Conservation (phyloP, 106 monocot species). For the Dendrobium chrysotoxum region DNA sequence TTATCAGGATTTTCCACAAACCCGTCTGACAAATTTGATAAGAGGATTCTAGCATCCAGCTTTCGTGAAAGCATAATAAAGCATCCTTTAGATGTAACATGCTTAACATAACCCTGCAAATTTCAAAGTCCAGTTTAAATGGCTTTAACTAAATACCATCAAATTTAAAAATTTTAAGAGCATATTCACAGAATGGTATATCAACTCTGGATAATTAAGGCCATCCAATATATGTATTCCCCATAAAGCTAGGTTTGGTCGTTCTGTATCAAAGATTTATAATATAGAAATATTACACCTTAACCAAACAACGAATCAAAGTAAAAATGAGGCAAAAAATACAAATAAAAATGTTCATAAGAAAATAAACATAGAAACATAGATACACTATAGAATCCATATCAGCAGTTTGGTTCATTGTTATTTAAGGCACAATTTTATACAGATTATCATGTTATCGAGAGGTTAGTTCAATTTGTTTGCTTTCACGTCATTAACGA, state of each 20-base stretch:
- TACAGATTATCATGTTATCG: neutral
- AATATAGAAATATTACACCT: no score
- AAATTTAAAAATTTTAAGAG: neutral
- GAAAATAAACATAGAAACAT: neutral
- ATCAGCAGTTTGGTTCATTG: neutral
- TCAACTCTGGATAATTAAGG: no score
- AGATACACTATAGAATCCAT: neutral
- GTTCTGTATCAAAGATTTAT: no score
- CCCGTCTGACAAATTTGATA: constrained; percentile 80
- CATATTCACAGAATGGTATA: neutral
- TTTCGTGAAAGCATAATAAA: constrained; percentile 80
- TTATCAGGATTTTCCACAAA: constrained; percentile 61
- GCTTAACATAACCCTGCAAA: constrained; percentile 85
- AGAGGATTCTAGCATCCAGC: constrained; percentile 73
- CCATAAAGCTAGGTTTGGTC: no score
- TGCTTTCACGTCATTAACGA: neutral
- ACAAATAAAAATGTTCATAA: neutral
- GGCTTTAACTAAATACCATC: neutral
- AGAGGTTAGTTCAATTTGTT: neutral
- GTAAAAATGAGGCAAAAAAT: neutral
- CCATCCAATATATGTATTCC: no score
- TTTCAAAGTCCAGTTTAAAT: neutral
- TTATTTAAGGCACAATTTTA: neutral
- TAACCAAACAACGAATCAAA: no score
- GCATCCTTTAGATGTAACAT: constrained; percentile 76